phyloP scores from a whole-genome alignment of 768 basidiomycete species.

The Hebeloma cylindrosporum region DNA sequence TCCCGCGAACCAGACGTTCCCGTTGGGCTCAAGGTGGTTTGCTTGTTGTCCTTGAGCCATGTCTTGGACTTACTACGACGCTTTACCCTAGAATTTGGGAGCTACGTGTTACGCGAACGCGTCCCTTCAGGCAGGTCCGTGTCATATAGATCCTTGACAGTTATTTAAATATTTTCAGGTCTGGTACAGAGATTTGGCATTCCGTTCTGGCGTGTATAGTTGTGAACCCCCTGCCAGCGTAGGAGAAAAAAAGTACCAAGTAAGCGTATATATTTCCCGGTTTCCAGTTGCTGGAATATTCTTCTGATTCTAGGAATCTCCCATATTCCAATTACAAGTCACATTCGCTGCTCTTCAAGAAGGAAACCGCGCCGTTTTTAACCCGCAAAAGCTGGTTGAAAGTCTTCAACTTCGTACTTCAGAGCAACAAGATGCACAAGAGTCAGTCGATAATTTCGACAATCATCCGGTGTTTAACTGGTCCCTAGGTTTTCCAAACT shows the following conservation, averaged over 20 bases:
- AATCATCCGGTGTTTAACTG: constrained; percentile 3
- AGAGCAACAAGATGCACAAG: constrained; percentile 97
- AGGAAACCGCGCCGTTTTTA: constrained; percentile 67
- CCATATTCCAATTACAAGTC: constrained; percentile 74
- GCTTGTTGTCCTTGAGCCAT: neutral
- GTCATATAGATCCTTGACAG: neutral
- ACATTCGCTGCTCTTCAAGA: constrained; percentile 86
- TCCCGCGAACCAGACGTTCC: constrained; percentile 57
- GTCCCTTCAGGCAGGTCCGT: constrained; percentile 78
- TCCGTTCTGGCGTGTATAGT: constrained; percentile 80
- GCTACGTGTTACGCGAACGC: constrained; percentile 98
- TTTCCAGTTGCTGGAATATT: constrained; percentile 2
- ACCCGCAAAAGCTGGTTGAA: constrained; percentile 83
- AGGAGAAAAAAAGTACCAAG: constrained; percentile 42
- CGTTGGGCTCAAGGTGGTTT: constrained; percentile 71
- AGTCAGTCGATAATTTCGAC: constrained; percentile 48
- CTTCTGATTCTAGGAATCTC: constrained; percentile 62
- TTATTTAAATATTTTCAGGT: constrained; percentile 47
- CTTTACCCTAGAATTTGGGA: constrained; percentile 73
- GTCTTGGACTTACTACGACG: neutral
- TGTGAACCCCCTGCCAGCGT: constrained; percentile 60
- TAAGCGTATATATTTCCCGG: constrained; percentile 10
- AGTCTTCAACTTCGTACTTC: constrained; percentile 76
- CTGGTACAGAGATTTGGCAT: constrained; percentile 86
- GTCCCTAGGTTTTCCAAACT: constrained; percentile 83